Percentiles rank a stretch among this genome's conserved stretches.
Evolutionary conservation across 495 filamentous ascomycete genomes (phyloP).

Genomic region (Paragyromitra xinjiangensis): DNA sequence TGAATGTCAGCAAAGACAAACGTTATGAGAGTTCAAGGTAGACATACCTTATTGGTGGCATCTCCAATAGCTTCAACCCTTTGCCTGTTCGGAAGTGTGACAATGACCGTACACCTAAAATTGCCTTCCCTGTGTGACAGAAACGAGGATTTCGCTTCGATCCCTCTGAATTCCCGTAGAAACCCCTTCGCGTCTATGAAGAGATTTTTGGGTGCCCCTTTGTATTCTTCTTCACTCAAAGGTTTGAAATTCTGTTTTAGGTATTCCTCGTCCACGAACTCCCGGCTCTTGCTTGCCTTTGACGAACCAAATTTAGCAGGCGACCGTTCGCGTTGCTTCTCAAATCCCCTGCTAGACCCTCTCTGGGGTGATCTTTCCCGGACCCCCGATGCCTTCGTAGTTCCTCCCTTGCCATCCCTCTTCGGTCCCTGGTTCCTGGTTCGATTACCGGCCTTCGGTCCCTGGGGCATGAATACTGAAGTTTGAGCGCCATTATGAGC

Average conservation of each 20-base stretch:
- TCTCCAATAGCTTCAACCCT: conserved; percentile 57
- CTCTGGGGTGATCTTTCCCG: conserved; percentile 42
- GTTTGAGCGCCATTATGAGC: conserved; percentile 24
- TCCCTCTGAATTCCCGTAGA: conserved; percentile 52
- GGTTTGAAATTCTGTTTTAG: conserved; percentile 44
- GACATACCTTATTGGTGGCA: conserved; percentile 56
- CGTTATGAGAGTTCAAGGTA: not conserved
- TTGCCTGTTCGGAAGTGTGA: conserved; percentile 50
- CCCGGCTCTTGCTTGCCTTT: conserved; percentile 20
- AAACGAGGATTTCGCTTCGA: conserved; percentile 48
- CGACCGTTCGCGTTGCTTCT: conserved; percentile 33
- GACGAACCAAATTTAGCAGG: conserved; percentile 18
- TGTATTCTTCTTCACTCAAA: conserved; percentile 46
- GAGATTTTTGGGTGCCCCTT: conserved; percentile 46
- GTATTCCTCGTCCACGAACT: conserved; percentile 52
- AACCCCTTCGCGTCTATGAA: conserved; percentile 56
- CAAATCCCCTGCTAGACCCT: conserved; percentile 21
- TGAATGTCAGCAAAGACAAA: conserved; percentile 26
- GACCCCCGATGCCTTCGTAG: conserved; percentile 18
- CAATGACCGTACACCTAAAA: conserved; percentile 52
- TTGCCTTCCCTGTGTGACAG: conserved; percentile 8
- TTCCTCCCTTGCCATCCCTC: conserved; percentile 32
- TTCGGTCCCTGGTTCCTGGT: conserved; percentile 25
- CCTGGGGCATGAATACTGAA: conserved; percentile 26
- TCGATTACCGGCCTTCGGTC: conserved; percentile 24